Evolutionary conservation across 257 asterid species (phyloP).

Genomic region (Ligustrum vulgare): DNA sequence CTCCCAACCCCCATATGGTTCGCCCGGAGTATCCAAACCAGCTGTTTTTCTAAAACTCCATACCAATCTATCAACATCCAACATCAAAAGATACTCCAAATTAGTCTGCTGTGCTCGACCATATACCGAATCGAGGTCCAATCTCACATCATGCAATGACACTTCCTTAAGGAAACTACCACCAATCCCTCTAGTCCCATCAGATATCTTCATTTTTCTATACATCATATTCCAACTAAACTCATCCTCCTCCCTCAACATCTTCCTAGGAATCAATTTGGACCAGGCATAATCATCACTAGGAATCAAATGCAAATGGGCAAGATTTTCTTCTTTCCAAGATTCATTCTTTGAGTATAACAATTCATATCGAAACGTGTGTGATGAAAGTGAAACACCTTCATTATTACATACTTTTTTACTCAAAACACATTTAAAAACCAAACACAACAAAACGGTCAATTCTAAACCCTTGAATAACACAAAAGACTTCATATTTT

Average conservation of each 20-base stretch:
- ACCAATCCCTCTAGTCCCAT: slow-evolving; percentile 28
- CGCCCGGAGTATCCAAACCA: slow-evolving; percentile 66
- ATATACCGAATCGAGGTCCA: slow-evolving; percentile 64
- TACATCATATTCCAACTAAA: slow-evolving; percentile 51
- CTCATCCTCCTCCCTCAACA: slow-evolving; percentile 62
- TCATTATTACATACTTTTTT: slow-evolving; percentile 67
- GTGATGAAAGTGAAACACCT: slow-evolving; percentile 54
- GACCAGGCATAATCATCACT: slow-evolving; percentile 69
- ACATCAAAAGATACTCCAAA: slow-evolving; percentile 81
- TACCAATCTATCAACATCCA: slow-evolving; percentile 77
- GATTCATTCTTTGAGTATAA: slow-evolving; percentile 52
- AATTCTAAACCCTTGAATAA: slow-evolving; percentile 30
- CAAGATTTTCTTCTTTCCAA: slow-evolving; percentile 47
- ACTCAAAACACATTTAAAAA: slow-evolving; percentile 42
- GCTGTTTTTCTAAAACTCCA: slow-evolving; percentile 93
- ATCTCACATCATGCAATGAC: slow-evolving; percentile 65
- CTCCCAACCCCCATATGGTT: slow-evolving; percentile 96
- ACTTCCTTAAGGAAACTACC: slow-evolving; percentile 57
- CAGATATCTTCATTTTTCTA: slow-evolving; percentile 43
- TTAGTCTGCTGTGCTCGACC: slow-evolving; percentile 89
- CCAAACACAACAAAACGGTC: slow-evolving; percentile 35
- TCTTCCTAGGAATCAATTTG: slow-evolving; percentile 68
- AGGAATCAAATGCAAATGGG: slow-evolving; percentile 68
- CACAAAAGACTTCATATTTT: slow-evolving; percentile 28
- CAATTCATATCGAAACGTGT: slow-evolving; percentile 55